Percentiles rank a stretch among this genome's conserved stretches.
Evolutionary conservation across 2,329 filamentous ascomycete genomes (phyloP).

Genomic region (Trichoderma breve): DNA sequence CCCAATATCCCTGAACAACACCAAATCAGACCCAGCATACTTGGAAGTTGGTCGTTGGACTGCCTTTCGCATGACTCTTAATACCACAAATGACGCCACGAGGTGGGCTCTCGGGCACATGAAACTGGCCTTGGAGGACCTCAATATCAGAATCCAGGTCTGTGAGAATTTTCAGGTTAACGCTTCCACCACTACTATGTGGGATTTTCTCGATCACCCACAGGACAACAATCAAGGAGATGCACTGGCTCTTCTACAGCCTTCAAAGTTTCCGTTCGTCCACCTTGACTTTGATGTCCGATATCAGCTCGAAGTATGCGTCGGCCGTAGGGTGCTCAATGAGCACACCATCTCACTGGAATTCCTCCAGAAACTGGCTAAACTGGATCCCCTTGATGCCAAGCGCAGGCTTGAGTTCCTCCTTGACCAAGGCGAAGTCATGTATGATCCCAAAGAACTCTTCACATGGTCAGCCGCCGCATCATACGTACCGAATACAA

Average conservation of each 20-base stretch:
- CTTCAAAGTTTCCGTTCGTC: slow-evolving; percentile 22
- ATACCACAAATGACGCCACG: slow-evolving; percentile 26
- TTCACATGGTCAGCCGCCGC: slow-evolving; percentile 57
- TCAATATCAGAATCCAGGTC: slow-evolving; percentile 61
- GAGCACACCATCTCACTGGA: slow-evolving; percentile 68
- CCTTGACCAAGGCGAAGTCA: slow-evolving; percentile 58
- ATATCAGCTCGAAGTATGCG: slow-evolving; percentile 90
- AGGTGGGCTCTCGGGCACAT: slow-evolving; percentile 42
- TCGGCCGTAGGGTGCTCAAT: slow-evolving; percentile 74
- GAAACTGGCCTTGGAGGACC: slow-evolving; percentile 61
- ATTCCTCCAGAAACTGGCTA: slow-evolving; percentile 64
- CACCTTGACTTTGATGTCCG: slow-evolving; percentile 67
- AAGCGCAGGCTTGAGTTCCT: slow-evolving; percentile 71
- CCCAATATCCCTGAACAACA: neutral
- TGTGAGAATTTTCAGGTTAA: slow-evolving; percentile 42
- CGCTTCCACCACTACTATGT: slow-evolving; percentile 28
- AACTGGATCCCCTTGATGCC: slow-evolving; percentile 48
- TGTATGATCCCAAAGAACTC: slow-evolving; percentile 70
- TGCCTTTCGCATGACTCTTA: slow-evolving; percentile 49
- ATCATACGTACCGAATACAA: slow-evolving; percentile 45
- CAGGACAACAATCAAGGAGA: slow-evolving; percentile 22
- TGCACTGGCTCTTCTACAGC: slow-evolving; percentile 31
- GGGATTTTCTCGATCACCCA: slow-evolving; percentile 33
- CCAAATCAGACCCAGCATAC: neutral
- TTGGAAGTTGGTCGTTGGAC: slow-evolving; percentile 57